A percentile compares a stretch with the other conserved stretches of the same genome.
These are phyloP conservation scores for Rhodosporidiobolus odoratus DNA, from an alignment of 768 basidiomycete genomes.

Conservation along the genomic window DNA sequence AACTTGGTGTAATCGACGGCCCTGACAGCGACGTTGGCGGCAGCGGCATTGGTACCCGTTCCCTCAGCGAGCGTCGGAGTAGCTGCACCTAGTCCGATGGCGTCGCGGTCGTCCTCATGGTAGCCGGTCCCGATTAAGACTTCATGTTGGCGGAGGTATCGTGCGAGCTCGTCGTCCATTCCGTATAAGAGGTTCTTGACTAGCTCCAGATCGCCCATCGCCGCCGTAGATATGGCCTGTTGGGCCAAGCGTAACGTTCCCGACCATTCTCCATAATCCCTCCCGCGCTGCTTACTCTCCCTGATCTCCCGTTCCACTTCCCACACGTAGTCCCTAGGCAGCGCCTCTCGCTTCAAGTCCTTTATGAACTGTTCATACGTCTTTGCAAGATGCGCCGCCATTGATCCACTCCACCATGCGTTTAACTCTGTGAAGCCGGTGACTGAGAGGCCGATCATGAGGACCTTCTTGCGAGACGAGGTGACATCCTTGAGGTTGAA, in stretches of 20 bases:
- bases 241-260: not conserved
- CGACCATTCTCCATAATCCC: not conserved
- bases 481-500: not conserved
- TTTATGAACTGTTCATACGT: not conserved
- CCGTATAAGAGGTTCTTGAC: slow-evolving; percentile 4
- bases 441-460: not conserved
- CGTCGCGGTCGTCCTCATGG: not conserved
- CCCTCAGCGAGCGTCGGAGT: not conserved
- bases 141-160: not conserved
- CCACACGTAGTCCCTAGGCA: slow-evolving; percentile 6
- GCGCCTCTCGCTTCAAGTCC: not conserved
- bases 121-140: not conserved
- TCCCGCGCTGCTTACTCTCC: not conserved
- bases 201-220: not conserved
- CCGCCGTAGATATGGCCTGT: not conserved
- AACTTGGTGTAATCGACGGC: not conserved
- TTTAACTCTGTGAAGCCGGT: not conserved
- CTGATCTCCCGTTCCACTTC: not conserved
- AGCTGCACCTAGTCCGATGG: not conserved
- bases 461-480: not conserved
- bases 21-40: not conserved
- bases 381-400: not conserved
- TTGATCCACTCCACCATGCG: not conserved
- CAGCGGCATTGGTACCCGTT: not conserved
- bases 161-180: slow-evolving; percentile 4